phyloP scores from a whole-genome alignment of 345 rosid species.

The Gossypium arboreum region DNA sequence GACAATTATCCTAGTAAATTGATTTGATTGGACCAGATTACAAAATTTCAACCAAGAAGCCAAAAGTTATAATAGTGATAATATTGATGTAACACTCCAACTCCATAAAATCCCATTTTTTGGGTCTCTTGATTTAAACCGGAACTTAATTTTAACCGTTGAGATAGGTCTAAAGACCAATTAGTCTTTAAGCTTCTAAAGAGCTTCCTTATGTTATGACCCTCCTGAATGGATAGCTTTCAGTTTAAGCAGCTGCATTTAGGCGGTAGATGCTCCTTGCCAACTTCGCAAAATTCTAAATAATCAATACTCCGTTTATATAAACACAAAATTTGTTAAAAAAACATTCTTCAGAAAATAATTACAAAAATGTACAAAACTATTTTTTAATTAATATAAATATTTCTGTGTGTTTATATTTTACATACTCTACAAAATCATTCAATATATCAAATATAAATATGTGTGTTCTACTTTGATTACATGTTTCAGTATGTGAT shows the following conservation, averaged over 20 bases:
- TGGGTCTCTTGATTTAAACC: too few species aligned
- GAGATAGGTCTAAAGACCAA: neutral
- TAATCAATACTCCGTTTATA: neutral
- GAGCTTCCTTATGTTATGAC: neutral
- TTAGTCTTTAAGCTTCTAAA: neutral
- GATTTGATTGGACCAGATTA: neutral
- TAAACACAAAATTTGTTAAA: too few species aligned
- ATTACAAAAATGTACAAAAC: too few species aligned
- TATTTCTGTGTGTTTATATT: neutral
- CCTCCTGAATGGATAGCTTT: neutral
- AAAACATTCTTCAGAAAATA: too few species aligned
- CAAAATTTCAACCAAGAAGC: neutral
- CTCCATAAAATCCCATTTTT: neutral
- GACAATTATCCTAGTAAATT: neutral
- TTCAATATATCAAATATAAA: too few species aligned
- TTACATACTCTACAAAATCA: too few species aligned
- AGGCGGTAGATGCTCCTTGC: neutral
- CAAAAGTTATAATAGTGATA: neutral
- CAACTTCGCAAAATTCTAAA: neutral
- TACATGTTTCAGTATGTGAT: too few species aligned
- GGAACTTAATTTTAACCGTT: neutral
- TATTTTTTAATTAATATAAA: too few species aligned
- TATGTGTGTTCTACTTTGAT: too few species aligned
- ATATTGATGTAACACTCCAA: neutral
- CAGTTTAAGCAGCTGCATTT: conserved; percentile 5